These are phyloP conservation scores for Amborella trichopoda DNA, from an alignment of 164 flowering plant species.

Conservation along the genomic window DNA sequence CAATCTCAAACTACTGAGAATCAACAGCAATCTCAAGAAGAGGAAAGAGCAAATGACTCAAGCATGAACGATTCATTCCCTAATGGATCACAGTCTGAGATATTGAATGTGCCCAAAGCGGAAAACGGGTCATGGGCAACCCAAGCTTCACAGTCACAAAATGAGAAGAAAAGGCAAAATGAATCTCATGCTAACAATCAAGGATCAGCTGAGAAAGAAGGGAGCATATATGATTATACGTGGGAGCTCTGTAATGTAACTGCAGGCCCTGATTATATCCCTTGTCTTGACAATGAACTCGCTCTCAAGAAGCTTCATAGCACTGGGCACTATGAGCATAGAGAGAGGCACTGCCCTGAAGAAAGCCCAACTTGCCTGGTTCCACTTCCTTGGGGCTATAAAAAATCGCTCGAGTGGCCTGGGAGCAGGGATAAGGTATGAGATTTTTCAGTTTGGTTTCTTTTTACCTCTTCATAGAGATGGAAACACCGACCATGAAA, in stretches of 20 bases:
- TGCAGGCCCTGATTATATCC: constrained; percentile 77
- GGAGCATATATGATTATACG: constrained; percentile 26
- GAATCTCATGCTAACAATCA: constrained; percentile 4
- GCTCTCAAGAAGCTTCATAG: constrained; percentile 32
- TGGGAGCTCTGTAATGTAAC: constrained; percentile 78
- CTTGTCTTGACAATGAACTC: constrained; percentile 83
- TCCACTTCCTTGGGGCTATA: constrained; percentile 57
- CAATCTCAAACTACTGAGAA: constrained; percentile 1
- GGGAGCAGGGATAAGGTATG: constrained; percentile 74
- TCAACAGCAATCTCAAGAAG: constrained; percentile 1
- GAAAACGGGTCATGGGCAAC: constrained; percentile 64
- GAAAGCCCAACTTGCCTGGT: constrained; percentile 69
- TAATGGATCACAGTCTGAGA: constrained; percentile 30
- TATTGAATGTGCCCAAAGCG: constrained; percentile 53
- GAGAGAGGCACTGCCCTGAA: constrained; percentile 91
- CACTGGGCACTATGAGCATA: constrained; percentile 60
- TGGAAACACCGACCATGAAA: too few species aligned
- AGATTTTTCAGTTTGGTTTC: not conserved
- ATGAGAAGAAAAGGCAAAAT: constrained; percentile 55
- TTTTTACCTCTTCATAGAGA: too few species aligned
- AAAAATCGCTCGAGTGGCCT: constrained; percentile 64
- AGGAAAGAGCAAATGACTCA: constrained; percentile 4
- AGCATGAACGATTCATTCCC: constrained; percentile 14
- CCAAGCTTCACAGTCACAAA: constrained; percentile 59
- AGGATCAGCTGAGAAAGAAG: constrained; percentile 6